phyloP scores from a whole-genome alignment of 768 basidiomycete genomes.

The Boletus barrowsii region DNA sequence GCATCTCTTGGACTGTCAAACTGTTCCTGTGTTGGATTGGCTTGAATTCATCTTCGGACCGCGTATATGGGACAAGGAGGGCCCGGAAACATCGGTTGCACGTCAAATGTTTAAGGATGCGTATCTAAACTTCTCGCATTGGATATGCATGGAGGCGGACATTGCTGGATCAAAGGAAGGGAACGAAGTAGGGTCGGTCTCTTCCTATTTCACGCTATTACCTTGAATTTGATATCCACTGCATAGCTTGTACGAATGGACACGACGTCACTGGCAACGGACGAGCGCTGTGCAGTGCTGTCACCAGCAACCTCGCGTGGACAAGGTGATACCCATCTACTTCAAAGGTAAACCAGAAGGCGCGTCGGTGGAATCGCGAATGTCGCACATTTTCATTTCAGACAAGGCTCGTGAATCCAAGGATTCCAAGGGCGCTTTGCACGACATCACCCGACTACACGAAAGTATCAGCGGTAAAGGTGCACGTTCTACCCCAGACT shows the following conservation, averaged over 20 bases:
- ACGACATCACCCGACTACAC: not conserved
- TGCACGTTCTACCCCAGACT: not conserved
- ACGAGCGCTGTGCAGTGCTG: slow-evolving; percentile 18
- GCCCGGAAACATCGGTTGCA: not conserved
- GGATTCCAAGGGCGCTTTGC: not conserved
- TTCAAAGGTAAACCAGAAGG: not conserved
- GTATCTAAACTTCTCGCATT: slow-evolving; percentile 13
- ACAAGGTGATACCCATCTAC: slow-evolving; percentile 14
- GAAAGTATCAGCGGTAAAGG: not conserved
- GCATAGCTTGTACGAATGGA: slow-evolving; percentile 2
- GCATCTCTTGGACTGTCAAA: slow-evolving; percentile 10
- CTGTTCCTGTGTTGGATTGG: slow-evolving; percentile 8
- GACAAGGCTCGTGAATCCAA: slow-evolving; percentile 4
- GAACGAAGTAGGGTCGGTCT: not conserved
- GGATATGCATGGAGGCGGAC: slow-evolving; percentile 10
- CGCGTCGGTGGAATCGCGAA: not conserved
- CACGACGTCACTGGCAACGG: slow-evolving; percentile 10
- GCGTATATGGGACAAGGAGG: not conserved
- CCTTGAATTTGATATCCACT: not conserved
- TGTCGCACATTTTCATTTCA: slow-evolving; percentile 21
- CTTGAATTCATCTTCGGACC: slow-evolving; percentile 12
- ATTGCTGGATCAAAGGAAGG: not conserved
- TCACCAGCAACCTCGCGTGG: slow-evolving; percentile 6
- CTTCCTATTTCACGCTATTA: not conserved
- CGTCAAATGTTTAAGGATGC: slow-evolving; percentile 5